A percentile compares a stretch with the other conserved stretches of the same genome.
Evolutionary conservation across 352 stramenopile species (phyloP).

Genomic region (Plasmopara viticola): DNA sequence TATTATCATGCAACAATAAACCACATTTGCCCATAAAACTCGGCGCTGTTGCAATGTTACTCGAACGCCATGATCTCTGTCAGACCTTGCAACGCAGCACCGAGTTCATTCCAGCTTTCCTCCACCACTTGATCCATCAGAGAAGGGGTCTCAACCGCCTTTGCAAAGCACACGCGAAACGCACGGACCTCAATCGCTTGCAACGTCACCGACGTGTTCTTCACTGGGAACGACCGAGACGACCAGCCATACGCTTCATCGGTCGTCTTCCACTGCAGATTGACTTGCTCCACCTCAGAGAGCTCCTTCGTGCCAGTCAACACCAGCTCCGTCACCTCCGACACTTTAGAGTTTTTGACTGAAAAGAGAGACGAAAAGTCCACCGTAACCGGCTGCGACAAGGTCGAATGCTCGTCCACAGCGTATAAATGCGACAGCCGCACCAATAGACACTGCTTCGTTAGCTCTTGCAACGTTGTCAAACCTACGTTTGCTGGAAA

Average conservation of each 20-base stretch:
- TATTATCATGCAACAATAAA: not conserved
- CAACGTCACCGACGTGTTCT: slow-evolving; percentile 60
- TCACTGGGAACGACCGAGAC: slow-evolving; percentile 33
- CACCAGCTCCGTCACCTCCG: slow-evolving; percentile 79
- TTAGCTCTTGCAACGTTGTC: slow-evolving; percentile 83
- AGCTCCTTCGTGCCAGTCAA: slow-evolving; percentile 75
- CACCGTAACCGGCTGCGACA: slow-evolving; percentile 69
- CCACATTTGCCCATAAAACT: not conserved
- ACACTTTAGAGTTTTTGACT: slow-evolving; percentile 41
- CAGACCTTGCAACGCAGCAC: slow-evolving; percentile 20
- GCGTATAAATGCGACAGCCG: slow-evolving; percentile 93
- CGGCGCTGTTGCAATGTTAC: slow-evolving; percentile 9
- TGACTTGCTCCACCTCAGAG: slow-evolving; percentile 26
- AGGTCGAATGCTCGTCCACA: slow-evolving; percentile 71
- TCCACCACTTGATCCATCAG: not conserved
- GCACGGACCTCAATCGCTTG: slow-evolving; percentile 91
- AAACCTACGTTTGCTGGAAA: slow-evolving; percentile 92
- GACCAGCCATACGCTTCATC: slow-evolving; percentile 24
- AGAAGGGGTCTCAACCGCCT: not conserved
- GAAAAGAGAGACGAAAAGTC: slow-evolving; percentile 63
- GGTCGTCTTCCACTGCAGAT: slow-evolving; percentile 36
- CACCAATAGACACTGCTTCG: slow-evolving; percentile 78
- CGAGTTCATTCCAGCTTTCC: slow-evolving; percentile 14
- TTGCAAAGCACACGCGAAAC: slow-evolving; percentile 74
- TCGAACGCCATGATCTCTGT: slow-evolving; percentile 33